Evolutionary conservation across 139 green algal species (phyloP).

Genomic region (Chloropicon primus): DNA sequence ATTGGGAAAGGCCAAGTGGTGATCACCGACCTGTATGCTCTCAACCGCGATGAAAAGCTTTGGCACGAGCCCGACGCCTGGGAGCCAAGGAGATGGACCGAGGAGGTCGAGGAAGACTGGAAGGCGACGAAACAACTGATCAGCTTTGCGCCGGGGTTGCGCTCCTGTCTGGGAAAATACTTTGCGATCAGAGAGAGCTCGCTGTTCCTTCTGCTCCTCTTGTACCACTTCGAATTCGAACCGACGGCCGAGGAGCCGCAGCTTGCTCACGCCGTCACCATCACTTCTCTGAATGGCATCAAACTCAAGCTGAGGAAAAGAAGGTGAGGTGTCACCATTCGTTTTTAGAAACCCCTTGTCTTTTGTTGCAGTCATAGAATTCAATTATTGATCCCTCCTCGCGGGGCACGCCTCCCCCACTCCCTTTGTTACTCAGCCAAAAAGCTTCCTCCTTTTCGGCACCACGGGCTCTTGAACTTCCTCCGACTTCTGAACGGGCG

Average conservation of each 20-base stretch:
- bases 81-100: neutral
- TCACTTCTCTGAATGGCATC: neutral
- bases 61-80: neutral
- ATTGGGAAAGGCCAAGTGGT: neutral
- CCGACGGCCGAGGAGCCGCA: conserved; percentile 1
- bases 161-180: conserved; percentile 1
- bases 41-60: neutral
- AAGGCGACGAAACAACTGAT: neutral
- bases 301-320: too few species aligned
- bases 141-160: neutral
- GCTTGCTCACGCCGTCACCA: neutral
- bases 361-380: too few species aligned
- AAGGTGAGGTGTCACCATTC: too few species aligned
- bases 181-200: conserved; percentile 1
- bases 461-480: too few species aligned
- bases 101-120: neutral
- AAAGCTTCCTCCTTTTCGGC: neutral
- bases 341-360: too few species aligned
- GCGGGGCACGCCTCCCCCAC: too few species aligned
- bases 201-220: neutral
- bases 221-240: neutral
- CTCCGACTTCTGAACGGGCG: too few species aligned
- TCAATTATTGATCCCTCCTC: too few species aligned
- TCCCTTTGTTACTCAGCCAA: too few species aligned
- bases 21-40: neutral